Conservation (phyloP, 164 flowering plant genomes). For the Tinospora cordifolia region DNA sequence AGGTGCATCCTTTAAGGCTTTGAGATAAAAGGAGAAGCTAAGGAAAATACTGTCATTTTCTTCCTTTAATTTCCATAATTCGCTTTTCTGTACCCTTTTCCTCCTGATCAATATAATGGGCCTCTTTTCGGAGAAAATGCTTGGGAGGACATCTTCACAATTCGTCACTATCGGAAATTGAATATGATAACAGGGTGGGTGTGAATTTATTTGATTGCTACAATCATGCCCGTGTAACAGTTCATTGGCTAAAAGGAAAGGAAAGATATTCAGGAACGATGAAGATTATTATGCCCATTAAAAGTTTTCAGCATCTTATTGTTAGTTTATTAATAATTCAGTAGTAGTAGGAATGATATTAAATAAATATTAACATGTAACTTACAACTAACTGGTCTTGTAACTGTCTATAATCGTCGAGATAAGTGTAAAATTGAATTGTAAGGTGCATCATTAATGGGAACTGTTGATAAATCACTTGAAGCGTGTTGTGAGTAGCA, state of each 20-base stretch:
- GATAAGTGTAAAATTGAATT: no score
- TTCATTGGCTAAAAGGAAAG: background rate
- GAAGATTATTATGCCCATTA: background rate
- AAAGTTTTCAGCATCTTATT: background rate
- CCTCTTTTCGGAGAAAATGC: background rate
- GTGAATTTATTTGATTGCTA: background rate
- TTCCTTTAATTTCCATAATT: background rate
- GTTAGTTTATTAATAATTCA: no score
- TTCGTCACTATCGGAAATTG: background rate
- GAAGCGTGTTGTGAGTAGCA: no score
- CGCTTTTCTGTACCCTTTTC: background rate
- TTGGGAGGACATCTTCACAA: slow-evolving; percentile 1
- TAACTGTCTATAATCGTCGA: no score
- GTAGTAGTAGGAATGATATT: no score
- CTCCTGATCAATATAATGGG: background rate
- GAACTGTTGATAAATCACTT: no score
- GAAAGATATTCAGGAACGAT: background rate
- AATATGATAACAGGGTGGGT: background rate
- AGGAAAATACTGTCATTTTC: background rate
- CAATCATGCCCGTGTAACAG: background rate
- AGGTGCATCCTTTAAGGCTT: background rate
- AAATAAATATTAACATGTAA: no score
- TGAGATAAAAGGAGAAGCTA: background rate
- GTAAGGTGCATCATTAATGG: no score
- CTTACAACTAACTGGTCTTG: no score